phyloP scores from a whole-genome alignment of 2,329 filamentous ascomycete species.

The Chrysoporthe cubensis region DNA sequence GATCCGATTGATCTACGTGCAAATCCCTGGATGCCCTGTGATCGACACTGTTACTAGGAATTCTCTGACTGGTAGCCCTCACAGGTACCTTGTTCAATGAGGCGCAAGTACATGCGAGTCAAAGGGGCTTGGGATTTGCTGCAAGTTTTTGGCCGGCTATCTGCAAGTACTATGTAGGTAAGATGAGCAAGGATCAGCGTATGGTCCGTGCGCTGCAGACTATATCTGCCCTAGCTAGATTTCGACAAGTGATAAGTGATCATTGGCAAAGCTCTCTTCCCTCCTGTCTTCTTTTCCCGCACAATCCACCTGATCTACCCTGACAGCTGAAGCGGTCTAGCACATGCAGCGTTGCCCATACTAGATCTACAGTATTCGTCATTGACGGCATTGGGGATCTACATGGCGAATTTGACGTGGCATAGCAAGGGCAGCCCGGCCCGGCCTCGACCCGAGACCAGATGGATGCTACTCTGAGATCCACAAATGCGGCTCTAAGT shows the following conservation, averaged over 20 bases:
- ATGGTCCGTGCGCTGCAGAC: background rate
- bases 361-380: background rate
- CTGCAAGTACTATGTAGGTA: background rate
- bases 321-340: background rate
- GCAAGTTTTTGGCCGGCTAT: too few species aligned
- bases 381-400: conserved; percentile 7
- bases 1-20: background rate
- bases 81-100: too few species aligned
- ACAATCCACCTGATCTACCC: background rate
- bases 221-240: background rate
- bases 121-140: too few species aligned
- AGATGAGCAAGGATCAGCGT: background rate
- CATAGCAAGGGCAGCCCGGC: background rate
- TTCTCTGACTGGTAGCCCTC: too few species aligned
- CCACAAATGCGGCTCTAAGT: background rate
- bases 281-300: background rate
- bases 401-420: background rate
- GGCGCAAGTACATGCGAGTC: too few species aligned
- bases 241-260: background rate
- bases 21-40: too few species aligned
- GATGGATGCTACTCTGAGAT: background rate
- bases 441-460: background rate
- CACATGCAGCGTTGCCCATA: background rate
- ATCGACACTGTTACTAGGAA: too few species aligned
- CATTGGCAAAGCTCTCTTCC: background rate